These are phyloP conservation scores for Millerozyma miso DNA, from an alignment of 805 yeast species.

Conservation along the genomic window DNA sequence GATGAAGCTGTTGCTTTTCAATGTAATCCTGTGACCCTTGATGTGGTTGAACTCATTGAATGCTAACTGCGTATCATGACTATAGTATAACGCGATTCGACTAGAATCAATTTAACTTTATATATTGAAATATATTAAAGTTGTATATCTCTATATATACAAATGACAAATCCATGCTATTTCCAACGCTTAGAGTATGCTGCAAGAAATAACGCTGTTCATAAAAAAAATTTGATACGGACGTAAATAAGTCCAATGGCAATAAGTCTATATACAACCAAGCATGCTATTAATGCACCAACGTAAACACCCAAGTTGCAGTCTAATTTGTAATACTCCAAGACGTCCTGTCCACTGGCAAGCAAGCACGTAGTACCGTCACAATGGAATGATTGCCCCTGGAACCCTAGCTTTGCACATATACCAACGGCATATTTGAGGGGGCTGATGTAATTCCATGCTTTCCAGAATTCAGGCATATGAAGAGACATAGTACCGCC, in stretches of 20 bases:
- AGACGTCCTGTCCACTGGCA: constrained; percentile 28
- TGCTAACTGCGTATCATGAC: constrained; percentile 14
- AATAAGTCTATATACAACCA: constrained; percentile 29
- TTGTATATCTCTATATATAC: not conserved
- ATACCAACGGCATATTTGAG: constrained; percentile 65
- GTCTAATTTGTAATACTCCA: constrained; percentile 27
- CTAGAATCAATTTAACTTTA: not conserved
- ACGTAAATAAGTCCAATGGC: constrained; percentile 22
- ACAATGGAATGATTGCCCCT: constrained; percentile 50
- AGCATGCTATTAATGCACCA: constrained; percentile 34
- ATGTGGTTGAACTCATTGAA: constrained; percentile 32
- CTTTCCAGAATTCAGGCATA: constrained; percentile 67
- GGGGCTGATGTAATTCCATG: constrained; percentile 74
- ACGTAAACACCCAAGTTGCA: constrained; percentile 22
- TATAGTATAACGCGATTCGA: not conserved
- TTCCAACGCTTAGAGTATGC: too few species aligned
- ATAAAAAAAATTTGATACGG: constrained; percentile 23
- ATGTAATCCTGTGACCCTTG: constrained; percentile 34
- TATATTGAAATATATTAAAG: too few species aligned
- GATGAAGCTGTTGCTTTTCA: constrained; percentile 29
- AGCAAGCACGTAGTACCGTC: constrained; percentile 16
- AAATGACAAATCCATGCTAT: too few species aligned
- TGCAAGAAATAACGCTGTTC: constrained; percentile 1
- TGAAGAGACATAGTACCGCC: constrained; percentile 78
- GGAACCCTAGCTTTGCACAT: constrained; percentile 56